A percentile compares a stretch with the other conserved stretches of the same genome.
Evolutionary conservation across 768 basidiomycete genomes (phyloP).

Genomic region (Lactarius deliciosus): DNA sequence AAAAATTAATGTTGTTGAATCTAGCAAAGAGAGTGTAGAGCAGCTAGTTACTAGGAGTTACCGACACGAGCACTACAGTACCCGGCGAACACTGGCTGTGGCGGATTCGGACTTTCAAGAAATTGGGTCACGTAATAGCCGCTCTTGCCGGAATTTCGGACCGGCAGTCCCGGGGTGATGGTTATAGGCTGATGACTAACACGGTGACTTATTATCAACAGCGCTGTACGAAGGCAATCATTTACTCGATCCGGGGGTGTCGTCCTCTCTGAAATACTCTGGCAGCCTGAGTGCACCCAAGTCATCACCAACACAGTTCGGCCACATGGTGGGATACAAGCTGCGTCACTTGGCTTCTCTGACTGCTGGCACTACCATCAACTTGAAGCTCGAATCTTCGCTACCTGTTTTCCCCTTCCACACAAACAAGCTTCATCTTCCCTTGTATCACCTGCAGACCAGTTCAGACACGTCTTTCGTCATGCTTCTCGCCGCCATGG

Average conservation of each 20-base stretch:
- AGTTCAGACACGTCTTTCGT: conserved; percentile 45
- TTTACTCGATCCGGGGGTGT: neutral
- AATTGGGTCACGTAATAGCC: no score
- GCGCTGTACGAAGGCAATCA: neutral
- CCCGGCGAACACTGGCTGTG: no score
- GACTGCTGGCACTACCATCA: neutral
- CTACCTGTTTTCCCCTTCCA: conserved; percentile 26
- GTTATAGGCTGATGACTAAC: neutral
- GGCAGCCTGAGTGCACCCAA: neutral
- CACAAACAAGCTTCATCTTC: conserved; percentile 33
- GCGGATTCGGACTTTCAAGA: no score
- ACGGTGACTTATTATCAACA: no score
- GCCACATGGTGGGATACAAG: neutral
- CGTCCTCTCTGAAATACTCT: neutral
- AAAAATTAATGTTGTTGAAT: no score
- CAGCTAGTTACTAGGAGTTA: no score
- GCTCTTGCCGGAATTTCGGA: neutral
- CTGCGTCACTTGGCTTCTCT: conserved; percentile 13
- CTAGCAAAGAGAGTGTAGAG: no score
- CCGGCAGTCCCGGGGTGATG: neutral
- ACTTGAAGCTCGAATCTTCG: conserved; percentile 14
- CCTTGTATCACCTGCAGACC: conserved; percentile 48
- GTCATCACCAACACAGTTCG: neutral
- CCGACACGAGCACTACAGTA: no score
- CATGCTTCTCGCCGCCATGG: conserved; percentile 32